Conservation (phyloP, 2,329 filamentous ascomycete genomes). For the Sporothrix luriei region DNA sequence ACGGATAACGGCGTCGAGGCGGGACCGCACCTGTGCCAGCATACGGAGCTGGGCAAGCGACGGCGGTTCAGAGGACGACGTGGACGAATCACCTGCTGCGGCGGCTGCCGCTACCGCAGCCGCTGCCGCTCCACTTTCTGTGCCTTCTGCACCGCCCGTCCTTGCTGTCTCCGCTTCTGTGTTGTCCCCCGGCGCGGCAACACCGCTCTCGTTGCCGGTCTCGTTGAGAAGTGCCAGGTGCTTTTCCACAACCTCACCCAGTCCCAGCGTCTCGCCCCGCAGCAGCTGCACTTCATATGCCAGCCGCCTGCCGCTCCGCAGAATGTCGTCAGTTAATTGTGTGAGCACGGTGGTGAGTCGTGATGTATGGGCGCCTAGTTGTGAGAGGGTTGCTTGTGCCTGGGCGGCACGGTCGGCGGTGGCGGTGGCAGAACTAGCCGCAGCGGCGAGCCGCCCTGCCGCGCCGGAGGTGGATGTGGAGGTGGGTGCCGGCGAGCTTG, state of each 20-base stretch:
- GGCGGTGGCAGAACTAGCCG: slow-evolving; percentile 35
- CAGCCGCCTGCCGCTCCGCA: slow-evolving; percentile 82
- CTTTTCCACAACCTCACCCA: slow-evolving; percentile 70
- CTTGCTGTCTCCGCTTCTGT: neutral
- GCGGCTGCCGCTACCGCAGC: neutral
- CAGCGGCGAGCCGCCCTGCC: slow-evolving; percentile 29
- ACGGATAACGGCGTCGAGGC: slow-evolving; percentile 87
- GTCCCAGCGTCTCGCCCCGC: slow-evolving; percentile 80
- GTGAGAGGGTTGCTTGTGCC: slow-evolving; percentile 80
- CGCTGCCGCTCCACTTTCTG: neutral
- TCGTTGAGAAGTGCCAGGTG: slow-evolving; percentile 60
- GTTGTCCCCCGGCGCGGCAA: neutral
- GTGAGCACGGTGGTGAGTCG: slow-evolving; percentile 80
- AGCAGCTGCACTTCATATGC: slow-evolving; percentile 94
- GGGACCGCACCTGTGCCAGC: slow-evolving; percentile 75
- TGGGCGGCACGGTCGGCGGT: slow-evolving; percentile 65
- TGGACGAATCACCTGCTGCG: neutral
- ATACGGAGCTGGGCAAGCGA: slow-evolving; percentile 80
- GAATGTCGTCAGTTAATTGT: slow-evolving; percentile 89
- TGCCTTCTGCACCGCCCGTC: neutral
- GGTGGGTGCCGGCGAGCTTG: slow-evolving; percentile 30
- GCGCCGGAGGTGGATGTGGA: slow-evolving; percentile 34
- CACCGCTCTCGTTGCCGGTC: slow-evolving; percentile 53
- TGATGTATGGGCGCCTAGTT: slow-evolving; percentile 85
- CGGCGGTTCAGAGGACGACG: slow-evolving; percentile 54